Conservation (phyloP, 345 rosid genomes). For the Odontarrhena argentea region DNA sequence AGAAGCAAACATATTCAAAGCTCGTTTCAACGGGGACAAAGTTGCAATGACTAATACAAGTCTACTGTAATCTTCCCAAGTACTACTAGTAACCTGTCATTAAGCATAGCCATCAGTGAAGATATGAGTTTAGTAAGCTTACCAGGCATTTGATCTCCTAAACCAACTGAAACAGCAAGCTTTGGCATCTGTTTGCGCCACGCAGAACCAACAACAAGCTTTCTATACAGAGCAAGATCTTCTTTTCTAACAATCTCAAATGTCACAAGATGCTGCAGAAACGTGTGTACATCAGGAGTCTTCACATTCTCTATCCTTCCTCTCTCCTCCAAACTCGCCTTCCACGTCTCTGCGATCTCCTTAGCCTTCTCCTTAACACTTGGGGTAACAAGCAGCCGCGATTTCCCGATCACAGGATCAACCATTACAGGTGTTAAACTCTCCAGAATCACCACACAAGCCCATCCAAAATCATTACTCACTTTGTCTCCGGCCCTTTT, state of each 20-base stretch:
- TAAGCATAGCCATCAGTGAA: neutral
- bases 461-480: slow-evolving; percentile 89
- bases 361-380: slow-evolving; percentile 69
- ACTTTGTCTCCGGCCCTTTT: slow-evolving; percentile 52
- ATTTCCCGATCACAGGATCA: slow-evolving; percentile 87
- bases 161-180: slow-evolving; percentile 90
- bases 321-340: slow-evolving; percentile 83
- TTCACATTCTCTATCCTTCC: slow-evolving; percentile 92
- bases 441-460: slow-evolving; percentile 87
- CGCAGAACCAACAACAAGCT: slow-evolving; percentile 91
- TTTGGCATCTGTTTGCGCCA: slow-evolving; percentile 99
- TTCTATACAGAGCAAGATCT: slow-evolving; percentile 77
- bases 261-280: slow-evolving; percentile 92
- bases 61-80: neutral
- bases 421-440: slow-evolving; percentile 83
- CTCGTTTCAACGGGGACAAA: neutral
- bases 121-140: slow-evolving; percentile 30
- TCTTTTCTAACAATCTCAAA: slow-evolving; percentile 84
- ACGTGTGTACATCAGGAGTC: slow-evolving; percentile 97
- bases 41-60: neutral
- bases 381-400: slow-evolving; percentile 77
- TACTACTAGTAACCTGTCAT: neutral
- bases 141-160: slow-evolving; percentile 97
- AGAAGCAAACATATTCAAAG: neutral
- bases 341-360: slow-evolving; percentile 91